Evolutionary conservation across 2,329 filamentous ascomycete species (phyloP).

Genomic region (Ophiocordyceps camponoti-saundersi): DNA sequence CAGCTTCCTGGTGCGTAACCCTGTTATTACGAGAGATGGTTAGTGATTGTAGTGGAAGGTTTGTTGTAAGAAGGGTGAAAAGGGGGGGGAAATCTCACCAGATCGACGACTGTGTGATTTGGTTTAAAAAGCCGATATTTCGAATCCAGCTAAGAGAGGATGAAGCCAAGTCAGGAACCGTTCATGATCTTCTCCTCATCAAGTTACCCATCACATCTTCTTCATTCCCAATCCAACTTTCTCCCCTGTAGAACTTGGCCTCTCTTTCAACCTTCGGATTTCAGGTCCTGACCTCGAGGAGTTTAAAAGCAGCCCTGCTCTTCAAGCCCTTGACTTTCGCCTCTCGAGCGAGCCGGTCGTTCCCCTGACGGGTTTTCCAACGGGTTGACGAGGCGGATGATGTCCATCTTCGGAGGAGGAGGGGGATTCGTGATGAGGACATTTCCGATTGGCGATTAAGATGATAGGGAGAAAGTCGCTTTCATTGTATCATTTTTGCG

Average conservation of each 20-base stretch:
- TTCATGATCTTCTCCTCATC: no score
- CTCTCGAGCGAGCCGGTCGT: constrained; percentile 54
- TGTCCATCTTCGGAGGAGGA: neutral
- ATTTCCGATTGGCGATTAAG: no score
- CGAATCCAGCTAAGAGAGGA: constrained; percentile 49
- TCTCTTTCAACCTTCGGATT: no score
- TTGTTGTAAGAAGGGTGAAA: neutral
- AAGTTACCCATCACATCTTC: no score
- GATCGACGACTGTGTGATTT: constrained; percentile 76
- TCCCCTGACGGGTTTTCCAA: constrained; percentile 69
- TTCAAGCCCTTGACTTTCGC: constrained; percentile 70
- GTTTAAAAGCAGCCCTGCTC: constrained; percentile 83
- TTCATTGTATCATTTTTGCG: no score
- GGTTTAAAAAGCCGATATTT: constrained; percentile 64
- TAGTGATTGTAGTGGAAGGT: no score
- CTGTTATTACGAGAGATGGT: constrained; percentile 16
- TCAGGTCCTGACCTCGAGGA: constrained; percentile 53
- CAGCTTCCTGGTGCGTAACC: constrained; percentile 64
- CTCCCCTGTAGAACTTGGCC: no score
- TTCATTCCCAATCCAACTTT: no score
- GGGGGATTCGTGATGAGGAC: neutral
- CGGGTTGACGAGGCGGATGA: constrained; percentile 43
- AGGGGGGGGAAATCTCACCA: constrained; percentile 34
- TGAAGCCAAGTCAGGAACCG: no score
- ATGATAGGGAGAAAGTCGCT: no score